A percentile compares a stretch with the other conserved stretches of the same genome.
These are phyloP conservation scores for Monosporascus sp. DNA, from an alignment of 2,329 filamentous ascomycete genomes.

Conservation along the genomic window DNA sequence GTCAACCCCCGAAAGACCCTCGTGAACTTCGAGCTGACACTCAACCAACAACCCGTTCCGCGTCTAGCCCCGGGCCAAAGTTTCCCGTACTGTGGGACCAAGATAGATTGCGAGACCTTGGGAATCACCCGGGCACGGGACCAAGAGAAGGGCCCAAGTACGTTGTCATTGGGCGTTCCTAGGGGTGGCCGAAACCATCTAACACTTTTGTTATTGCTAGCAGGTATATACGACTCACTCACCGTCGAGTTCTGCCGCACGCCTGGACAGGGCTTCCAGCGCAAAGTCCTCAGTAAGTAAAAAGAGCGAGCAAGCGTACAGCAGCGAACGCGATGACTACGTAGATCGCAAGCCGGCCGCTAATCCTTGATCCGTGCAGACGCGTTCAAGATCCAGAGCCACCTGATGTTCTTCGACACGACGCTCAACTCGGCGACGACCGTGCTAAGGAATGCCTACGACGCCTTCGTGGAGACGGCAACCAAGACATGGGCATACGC, in stretches of 20 bases:
- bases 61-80: conserved; percentile 33
- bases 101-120: conserved; percentile 70
- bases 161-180: conserved; percentile 16
- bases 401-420: conserved; percentile 79
- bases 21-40: conserved; percentile 69
- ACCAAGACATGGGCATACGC: conserved; percentile 66
- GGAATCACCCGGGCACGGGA: conserved; percentile 67
- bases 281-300: conserved; percentile 66
- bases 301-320: neutral
- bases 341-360: no score
- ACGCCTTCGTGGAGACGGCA: conserved; percentile 72
- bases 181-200: neutral
- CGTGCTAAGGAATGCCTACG: conserved; percentile 69
- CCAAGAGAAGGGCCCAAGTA: conserved; percentile 41
- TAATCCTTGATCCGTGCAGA: conserved; percentile 28
- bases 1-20: conserved; percentile 77
- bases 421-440: conserved; percentile 66
- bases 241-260: conserved; percentile 71
- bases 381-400: conserved; percentile 78
- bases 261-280: conserved; percentile 73
- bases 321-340: no score
- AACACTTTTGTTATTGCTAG: conserved; percentile 11
- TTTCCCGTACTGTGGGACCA: conserved; percentile 89
- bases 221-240: conserved; percentile 62
- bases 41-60: conserved; percentile 50